phyloP scores from a whole-genome alignment of 176 grass and related monocot genomes.

The Triticum turgidum region DNA sequence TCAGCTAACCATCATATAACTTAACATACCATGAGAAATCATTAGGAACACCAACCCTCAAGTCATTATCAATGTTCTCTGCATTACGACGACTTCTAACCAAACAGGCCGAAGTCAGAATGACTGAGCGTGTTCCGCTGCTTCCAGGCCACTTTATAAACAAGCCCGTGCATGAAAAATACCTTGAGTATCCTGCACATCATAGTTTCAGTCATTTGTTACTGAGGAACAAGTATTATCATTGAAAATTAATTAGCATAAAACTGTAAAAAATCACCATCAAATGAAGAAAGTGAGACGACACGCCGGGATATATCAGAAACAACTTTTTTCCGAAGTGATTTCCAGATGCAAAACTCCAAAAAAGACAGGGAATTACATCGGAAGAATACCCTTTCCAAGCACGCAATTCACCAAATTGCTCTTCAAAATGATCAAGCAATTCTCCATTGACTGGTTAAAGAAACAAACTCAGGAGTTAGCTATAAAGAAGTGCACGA shows the following conservation, averaged over 20 bases:
- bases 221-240: not conserved
- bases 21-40: not conserved
- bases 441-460: constrained; percentile 5
- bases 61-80: not conserved
- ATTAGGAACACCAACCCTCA: constrained; percentile 10
- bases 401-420: constrained; percentile 1
- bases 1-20: not conserved
- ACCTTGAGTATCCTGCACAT: constrained; percentile 2
- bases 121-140: not conserved
- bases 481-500: not conserved
- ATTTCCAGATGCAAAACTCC: not conserved
- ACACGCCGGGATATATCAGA: constrained; percentile 18
- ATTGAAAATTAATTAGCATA: not conserved
- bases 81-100: not conserved
- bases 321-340: not conserved
- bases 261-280: constrained; percentile 13
- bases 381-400: constrained; percentile 28
- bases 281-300: constrained; percentile 32
- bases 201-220: not conserved
- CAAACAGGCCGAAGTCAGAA: constrained; percentile 37
- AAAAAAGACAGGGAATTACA: not conserved
- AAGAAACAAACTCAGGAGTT: constrained; percentile 8
- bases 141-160: constrained; percentile 32
- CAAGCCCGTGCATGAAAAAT: constrained; percentile 29
- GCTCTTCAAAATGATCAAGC: constrained; percentile 22